Conservation (phyloP, 1,284 basidiomycete species). For the Golubevia sp. region DNA sequence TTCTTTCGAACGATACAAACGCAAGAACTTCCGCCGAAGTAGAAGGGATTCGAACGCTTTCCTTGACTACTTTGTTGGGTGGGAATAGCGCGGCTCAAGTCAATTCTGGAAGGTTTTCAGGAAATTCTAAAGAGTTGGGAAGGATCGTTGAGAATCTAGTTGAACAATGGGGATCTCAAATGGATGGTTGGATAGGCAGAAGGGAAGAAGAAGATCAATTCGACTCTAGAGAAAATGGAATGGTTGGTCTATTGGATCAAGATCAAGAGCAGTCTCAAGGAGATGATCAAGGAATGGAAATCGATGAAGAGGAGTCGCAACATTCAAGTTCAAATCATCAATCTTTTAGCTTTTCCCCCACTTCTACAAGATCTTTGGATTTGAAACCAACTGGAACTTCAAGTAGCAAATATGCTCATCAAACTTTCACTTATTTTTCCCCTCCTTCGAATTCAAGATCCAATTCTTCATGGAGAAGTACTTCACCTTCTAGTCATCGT, state of each 20-base stretch:
- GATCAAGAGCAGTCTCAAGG: neutral
- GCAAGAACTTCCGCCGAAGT: slow-evolving; percentile 29
- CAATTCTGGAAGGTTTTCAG: neutral
- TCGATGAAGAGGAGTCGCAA: too few relatives aligned
- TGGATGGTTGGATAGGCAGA: neutral
- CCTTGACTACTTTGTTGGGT: neutral
- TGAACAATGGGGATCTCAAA: neutral
- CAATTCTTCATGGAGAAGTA: too few relatives aligned
- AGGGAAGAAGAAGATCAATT: neutral
- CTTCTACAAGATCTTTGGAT: too few relatives aligned
- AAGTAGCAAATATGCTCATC: too few relatives aligned
- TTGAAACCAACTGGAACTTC: too few relatives aligned
- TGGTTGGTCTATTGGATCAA: neutral
- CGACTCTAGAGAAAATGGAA: neutral
- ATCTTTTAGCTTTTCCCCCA: too few relatives aligned
- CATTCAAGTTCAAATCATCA: too few relatives aligned
- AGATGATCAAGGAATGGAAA: too few relatives aligned
- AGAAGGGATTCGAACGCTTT: slow-evolving; percentile 15
- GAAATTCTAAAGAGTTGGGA: neutral
- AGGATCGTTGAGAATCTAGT: neutral
- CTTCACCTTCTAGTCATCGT: too few relatives aligned
- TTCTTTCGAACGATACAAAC: slow-evolving; percentile 30
- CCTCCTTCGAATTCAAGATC: too few relatives aligned
- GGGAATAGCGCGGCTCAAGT: neutral
- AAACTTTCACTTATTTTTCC: too few relatives aligned